Percentiles rank a stretch among this genome's conserved stretches.
Conservation (phyloP, 306 rosid species). For the Trichosanthes cucumerina region DNA sequence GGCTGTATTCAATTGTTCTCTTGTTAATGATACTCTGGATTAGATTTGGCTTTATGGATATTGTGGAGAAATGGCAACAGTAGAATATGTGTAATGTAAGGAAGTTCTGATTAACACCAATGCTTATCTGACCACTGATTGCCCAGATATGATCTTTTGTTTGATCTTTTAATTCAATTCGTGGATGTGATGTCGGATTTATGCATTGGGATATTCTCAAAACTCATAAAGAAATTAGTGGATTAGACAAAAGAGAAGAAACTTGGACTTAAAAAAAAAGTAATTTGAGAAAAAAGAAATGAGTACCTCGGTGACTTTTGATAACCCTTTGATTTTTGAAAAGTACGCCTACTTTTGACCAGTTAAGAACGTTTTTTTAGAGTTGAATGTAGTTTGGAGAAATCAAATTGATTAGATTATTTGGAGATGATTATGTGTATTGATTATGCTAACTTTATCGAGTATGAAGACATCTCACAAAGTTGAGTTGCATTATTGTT, state of each 20-base stretch:
- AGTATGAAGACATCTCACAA: neutral
- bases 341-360: too few species aligned
- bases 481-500: neutral
- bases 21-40: neutral
- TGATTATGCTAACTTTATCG: neutral
- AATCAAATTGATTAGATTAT: neutral
- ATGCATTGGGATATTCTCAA: neutral
- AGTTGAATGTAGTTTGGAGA: too few species aligned
- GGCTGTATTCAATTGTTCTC: neutral
- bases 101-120: neutral
- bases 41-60: neutral
- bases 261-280: neutral
- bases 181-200: neutral
- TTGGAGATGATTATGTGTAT: neutral
- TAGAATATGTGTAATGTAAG: neutral
- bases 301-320: neutral
- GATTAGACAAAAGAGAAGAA: neutral
- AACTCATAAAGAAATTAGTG: neutral
- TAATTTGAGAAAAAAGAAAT: neutral
- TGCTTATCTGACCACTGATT: neutral
- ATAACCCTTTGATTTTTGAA: too few species aligned
- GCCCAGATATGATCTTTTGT: neutral
- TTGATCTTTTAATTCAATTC: neutral
- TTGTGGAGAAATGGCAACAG: neutral
- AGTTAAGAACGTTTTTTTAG: too few species aligned